These are phyloP conservation scores for Eucalyptus cloeziana DNA, from an alignment of 345 rosid species.

Conservation along the genomic window DNA sequence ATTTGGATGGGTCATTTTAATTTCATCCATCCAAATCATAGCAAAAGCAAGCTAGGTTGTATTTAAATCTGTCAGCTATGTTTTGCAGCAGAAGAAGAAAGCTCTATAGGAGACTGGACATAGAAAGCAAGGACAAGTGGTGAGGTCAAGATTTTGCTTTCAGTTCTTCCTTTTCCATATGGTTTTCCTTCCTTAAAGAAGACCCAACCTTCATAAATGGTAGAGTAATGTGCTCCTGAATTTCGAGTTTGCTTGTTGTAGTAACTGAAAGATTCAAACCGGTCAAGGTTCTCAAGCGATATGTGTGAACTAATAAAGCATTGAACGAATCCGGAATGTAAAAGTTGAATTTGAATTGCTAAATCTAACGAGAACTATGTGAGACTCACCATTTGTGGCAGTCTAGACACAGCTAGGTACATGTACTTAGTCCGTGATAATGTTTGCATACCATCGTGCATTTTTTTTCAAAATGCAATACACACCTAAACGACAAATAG, in stretches of 20 bases:
- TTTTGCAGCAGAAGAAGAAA: background rate
- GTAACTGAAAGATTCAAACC: background rate
- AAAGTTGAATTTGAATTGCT: background rate
- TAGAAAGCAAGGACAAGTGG: background rate
- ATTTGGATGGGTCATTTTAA: background rate
- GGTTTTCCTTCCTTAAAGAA: background rate
- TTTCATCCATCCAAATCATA: background rate
- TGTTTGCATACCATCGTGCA: background rate
- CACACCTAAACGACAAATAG: background rate
- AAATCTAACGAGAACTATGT: background rate
- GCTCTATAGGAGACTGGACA: background rate
- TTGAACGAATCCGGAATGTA: background rate
- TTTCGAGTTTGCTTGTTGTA: background rate
- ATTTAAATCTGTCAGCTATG: background rate
- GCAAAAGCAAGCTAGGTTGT: background rate
- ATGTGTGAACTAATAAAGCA: background rate
- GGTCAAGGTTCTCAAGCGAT: background rate
- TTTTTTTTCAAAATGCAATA: background rate
- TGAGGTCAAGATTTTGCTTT: background rate
- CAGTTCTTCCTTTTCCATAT: background rate
- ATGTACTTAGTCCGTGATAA: background rate
- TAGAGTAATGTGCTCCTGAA: background rate
- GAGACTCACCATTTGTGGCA: background rate
- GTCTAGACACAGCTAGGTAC: background rate
- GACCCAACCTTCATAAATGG: background rate